Evolutionary conservation across 2,329 filamentous ascomycete genomes (phyloP).

Genomic region (Aspergillus ochraceus): DNA sequence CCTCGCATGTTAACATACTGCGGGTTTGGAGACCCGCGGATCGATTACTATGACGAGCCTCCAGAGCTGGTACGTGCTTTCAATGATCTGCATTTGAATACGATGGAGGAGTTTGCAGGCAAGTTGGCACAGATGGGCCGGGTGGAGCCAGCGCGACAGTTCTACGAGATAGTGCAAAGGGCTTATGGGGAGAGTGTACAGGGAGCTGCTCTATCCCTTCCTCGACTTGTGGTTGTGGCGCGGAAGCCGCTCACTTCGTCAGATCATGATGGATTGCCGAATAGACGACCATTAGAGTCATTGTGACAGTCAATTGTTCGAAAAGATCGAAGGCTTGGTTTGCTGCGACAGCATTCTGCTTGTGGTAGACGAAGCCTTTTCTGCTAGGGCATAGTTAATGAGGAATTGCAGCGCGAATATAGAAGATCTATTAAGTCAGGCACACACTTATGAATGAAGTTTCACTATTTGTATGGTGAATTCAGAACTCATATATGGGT

Average conservation of each 20-base stretch:
- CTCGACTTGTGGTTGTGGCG: slow-evolving; percentile 15
- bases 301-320: background rate
- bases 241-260: background rate
- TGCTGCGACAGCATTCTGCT: too few relatives aligned
- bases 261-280: too few relatives aligned
- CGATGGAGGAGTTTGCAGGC: slow-evolving; percentile 21
- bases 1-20: slow-evolving; percentile 10
- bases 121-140: slow-evolving; percentile 10
- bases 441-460: too few relatives aligned
- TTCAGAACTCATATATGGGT: too few relatives aligned
- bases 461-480: too few relatives aligned
- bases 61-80: slow-evolving; percentile 15
- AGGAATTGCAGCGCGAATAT: too few relatives aligned
- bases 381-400: too few relatives aligned
- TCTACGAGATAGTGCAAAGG: slow-evolving; percentile 11
- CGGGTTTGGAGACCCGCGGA: slow-evolving; percentile 15
- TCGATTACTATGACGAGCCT: slow-evolving; percentile 14
- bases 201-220: slow-evolving; percentile 19
- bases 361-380: too few relatives aligned
- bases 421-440: too few relatives aligned
- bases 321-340: too few relatives aligned
- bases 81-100: slow-evolving; percentile 21
- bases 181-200: slow-evolving; percentile 13
- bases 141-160: slow-evolving; percentile 11
- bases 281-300: background rate